Conservation (phyloP, 2,329 filamentous ascomycete species). For the Didymella pomorum region DNA sequence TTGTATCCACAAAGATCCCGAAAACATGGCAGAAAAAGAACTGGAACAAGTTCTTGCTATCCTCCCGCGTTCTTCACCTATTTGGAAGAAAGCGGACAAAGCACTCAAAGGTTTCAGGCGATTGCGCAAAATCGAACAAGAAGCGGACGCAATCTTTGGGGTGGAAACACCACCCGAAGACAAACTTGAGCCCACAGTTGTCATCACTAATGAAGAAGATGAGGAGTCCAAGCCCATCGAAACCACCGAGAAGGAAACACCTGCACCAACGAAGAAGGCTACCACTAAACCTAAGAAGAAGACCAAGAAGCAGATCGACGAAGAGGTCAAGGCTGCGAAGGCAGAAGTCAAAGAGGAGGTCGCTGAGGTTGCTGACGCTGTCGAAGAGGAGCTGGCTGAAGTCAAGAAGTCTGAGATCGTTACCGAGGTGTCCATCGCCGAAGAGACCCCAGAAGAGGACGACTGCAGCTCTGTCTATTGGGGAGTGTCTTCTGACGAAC, state of each 20-base stretch:
- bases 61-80: conserved; percentile 65
- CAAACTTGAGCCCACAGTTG: conserved; percentile 46
- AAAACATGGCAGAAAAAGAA: conserved; percentile 72
- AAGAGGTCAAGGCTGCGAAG: conserved; percentile 54
- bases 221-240: conserved; percentile 49
- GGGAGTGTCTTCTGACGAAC: conserved; percentile 66
- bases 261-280: conserved; percentile 44
- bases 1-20: conserved; percentile 67
- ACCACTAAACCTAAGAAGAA: conserved; percentile 73
- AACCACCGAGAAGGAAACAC: conserved; percentile 44
- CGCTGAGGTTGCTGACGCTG: conserved; percentile 54
- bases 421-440: conserved; percentile 40
- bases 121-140: conserved; percentile 81
- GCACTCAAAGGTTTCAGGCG: conserved; percentile 63
- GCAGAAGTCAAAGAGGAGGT: conserved; percentile 56
- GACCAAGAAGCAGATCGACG: conserved; percentile 77
- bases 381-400: conserved; percentile 43
- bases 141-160: conserved; percentile 75
- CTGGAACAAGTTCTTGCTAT: conserved; percentile 64
- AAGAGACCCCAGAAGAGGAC: conserved; percentile 46
- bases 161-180: conserved; percentile 57
- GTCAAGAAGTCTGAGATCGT: conserved; percentile 34
- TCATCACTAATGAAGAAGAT: conserved; percentile 54
- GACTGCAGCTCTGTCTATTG: conserved; percentile 64
- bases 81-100: conserved; percentile 77